Evolutionary conservation across 495 filamentous ascomycete genomes (phyloP).

Genomic region (Talaromyces adpressus): DNA sequence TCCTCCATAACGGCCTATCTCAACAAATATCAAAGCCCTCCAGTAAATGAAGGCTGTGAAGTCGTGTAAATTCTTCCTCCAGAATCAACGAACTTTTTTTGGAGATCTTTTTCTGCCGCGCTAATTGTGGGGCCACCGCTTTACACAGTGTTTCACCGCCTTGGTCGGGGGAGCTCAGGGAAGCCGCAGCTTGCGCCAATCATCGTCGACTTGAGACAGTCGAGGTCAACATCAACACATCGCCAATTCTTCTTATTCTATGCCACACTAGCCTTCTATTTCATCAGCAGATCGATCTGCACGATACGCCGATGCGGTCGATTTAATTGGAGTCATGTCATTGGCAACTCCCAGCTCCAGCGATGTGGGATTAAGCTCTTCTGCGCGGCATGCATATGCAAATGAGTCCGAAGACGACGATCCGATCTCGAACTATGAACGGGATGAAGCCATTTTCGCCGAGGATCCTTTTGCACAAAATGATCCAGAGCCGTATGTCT

Average conservation of each 20-base stretch:
- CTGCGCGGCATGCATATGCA: background rate
- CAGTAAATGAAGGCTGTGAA: slow-evolving; percentile 12
- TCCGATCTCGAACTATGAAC: background rate
- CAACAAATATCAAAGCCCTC: slow-evolving; percentile 19
- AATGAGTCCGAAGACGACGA: slow-evolving; percentile 6
- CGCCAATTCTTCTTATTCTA: background rate
- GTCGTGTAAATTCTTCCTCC: background rate
- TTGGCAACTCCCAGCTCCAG: slow-evolving; percentile 6
- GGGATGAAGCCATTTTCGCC: slow-evolving; percentile 6
- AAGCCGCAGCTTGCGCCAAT: slow-evolving; percentile 3
- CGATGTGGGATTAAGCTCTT: background rate
- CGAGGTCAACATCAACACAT: background rate
- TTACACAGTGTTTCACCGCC: background rate
- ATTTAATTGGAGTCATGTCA: slow-evolving; percentile 1
- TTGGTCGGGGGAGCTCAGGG: background rate
- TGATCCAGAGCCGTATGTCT: slow-evolving; percentile 1
- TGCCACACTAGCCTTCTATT: background rate
- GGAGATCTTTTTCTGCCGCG: slow-evolving; percentile 6
- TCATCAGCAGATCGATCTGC: slow-evolving; percentile 3
- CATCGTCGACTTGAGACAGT: background rate
- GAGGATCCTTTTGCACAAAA: slow-evolving; percentile 6
- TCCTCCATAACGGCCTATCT: slow-evolving; percentile 20
- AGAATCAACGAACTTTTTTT: slow-evolving; percentile 2
- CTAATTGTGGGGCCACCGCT: background rate
- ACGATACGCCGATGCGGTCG: background rate